Base-by-base conservation (phyloP, 1,284 basidiomycete genomes). In the Melanopsichium pennsylvanicum region DNA sequence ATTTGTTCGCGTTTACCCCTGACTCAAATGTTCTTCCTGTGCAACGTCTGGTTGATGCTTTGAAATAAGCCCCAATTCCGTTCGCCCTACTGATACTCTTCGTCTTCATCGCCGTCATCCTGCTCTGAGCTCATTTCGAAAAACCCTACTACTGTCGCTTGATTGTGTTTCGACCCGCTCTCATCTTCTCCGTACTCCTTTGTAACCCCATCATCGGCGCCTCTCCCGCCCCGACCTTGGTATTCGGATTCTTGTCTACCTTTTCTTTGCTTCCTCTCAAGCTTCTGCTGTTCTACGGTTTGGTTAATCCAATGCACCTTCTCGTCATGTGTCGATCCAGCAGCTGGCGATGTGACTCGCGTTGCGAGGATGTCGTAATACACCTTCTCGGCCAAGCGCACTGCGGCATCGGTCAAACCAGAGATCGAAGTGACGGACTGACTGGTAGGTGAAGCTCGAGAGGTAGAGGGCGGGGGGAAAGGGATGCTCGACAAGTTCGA, bases 201-300 rank as follows among this genome's bases (percentile, higher is more conserved):
- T 11, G 66, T 55, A 12, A 69, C 43, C 2, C 66, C 66, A 18
- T 69, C 66, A 16, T 69, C 59, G 15, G 15, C 50, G 16, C 59
- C 66, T 35, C 66, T 43, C 10, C 74, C 74, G 4, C 69, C 74
- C 26, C 74, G 43, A 7, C 71, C 74, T 23, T 70, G 62, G 37
- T 70, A 76, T 37, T 74, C 74, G 13, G 74, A 50, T 15, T 51
- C 58, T 29, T 72, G 66, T 18, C 71, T 57, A 9, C 46, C 31
- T 15, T 34, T 55, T 19, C 45, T 32, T 12, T 63, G 60, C 27
- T 43, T 45, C 12, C 11, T 74, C 75, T 78, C 92, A 87, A 1
- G 88, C 90, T 56, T 85, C 80, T 7, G 71, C 60, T 2, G 88
- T 86, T 29, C 88, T 85, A 32, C 84, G 80, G 76, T 91, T 89